These are phyloP conservation scores for Phyllostachys edulis DNA, from an alignment of 176 grass and related monocot species.

Conservation along the genomic window DNA sequence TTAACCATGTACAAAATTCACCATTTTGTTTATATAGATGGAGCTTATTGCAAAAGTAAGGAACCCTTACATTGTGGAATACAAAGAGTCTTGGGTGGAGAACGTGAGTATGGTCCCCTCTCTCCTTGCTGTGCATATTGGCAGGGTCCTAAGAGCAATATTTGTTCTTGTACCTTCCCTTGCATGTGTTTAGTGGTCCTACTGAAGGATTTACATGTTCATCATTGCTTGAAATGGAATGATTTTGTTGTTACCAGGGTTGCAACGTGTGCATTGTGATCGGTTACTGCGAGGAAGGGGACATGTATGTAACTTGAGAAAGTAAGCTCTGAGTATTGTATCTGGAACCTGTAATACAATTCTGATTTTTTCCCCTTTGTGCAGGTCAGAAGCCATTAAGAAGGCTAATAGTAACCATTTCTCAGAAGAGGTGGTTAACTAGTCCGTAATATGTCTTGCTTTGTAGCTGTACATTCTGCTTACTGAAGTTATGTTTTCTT, in stretches of 20 bases:
- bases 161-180: slow-evolving; percentile 7
- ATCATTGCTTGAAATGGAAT: slow-evolving; percentile 18
- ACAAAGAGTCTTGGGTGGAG: slow-evolving; percentile 95
- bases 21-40: slow-evolving; percentile 56
- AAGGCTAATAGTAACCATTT: slow-evolving; percentile 72
- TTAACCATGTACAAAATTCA: slow-evolving; percentile 5
- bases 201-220: slow-evolving; percentile 16
- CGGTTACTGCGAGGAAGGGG: slow-evolving; percentile 87
- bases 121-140: slow-evolving; percentile 26
- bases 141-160: slow-evolving; percentile 26
- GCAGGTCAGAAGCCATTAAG: slow-evolving; percentile 85
- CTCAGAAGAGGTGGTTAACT: slow-evolving; percentile 75
- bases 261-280: slow-evolving; percentile 97
- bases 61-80: slow-evolving; percentile 92
- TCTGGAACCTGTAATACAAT: not conserved
- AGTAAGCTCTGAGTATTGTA: slow-evolving; percentile 14
- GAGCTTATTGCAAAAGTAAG: slow-evolving; percentile 88
- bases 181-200: slow-evolving; percentile 18
- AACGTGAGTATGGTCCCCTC: slow-evolving; percentile 56
- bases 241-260: slow-evolving; percentile 52
- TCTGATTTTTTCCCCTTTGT: slow-evolving; percentile 5
- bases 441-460: not conserved
- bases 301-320: slow-evolving; percentile 71
- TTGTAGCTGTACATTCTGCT: not conserved
- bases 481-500: not conserved